Base-by-base conservation (phyloP, 2,329 filamentous ascomycete genomes). In the Aureobasidium sp. region DNA sequence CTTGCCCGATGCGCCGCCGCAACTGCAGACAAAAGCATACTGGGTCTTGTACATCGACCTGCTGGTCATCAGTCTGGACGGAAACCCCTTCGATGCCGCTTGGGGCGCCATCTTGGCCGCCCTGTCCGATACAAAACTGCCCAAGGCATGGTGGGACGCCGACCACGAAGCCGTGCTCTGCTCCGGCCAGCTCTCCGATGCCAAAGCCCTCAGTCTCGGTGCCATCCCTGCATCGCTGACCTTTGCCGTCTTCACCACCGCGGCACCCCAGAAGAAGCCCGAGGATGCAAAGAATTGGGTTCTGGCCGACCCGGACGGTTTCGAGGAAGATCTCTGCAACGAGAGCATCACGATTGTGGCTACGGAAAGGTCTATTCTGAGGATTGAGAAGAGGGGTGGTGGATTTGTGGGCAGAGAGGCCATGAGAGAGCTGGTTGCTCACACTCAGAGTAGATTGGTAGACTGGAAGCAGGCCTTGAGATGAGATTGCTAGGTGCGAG, bases 11-110 rank as follows among this genome's bases (percentile, higher is more conserved):
- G 72, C 69, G 17, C 76, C 66, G 2, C 69, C 74, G 15, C 67
- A 69, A 44, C 72, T 73, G 8, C 80, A 85, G 65, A 75, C 93
- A 12, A 93, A 89, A 72, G 94, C 88, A 0, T 97, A 95, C 74
- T 99, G 93, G 94, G 87, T 90, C 11, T 84, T 99, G 22, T 97
- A 96, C 75, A 89, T 99, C 67, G 93, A 97, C 71, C 81, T 97
- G n/a, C 84, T 97, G 71, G 94, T 96, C 76, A 87, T 99, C 67
- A 95, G 90, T 0, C 85, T 96, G 55, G 92, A 96, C 66, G 93
- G 93, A 6, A 96, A 94, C 70, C 85, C 91, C 1, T 92, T 97
- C 67, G 93, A 99, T 70, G 89, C 90, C 0, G 90, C 91, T 0
- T 97, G 93, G 92, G 83, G 88, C 0, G 87, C 91, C 14, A 82